These are phyloP conservation scores for Xylaria polymorpha DNA, from an alignment of 2,329 filamentous ascomycete genomes.

Conservation along the genomic window DNA sequence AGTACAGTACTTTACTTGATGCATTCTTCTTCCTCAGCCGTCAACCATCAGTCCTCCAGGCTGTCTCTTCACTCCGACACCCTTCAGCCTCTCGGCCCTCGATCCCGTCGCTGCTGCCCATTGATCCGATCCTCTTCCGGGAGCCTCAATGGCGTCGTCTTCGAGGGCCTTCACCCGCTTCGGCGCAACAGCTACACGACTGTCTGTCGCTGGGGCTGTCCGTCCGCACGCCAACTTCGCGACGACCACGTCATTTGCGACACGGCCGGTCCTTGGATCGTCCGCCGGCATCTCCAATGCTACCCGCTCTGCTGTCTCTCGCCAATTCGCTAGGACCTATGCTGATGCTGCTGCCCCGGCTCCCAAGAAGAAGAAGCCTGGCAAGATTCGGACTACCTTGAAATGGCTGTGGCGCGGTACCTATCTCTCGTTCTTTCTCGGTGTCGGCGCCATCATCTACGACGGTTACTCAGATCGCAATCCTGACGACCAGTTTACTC, in stretches of 20 bases:
- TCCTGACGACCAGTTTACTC: constrained; percentile 80
- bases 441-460: constrained; percentile 79
- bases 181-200: constrained; percentile 45
- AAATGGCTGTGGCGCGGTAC: constrained; percentile 86
- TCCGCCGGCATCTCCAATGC: constrained; percentile 52
- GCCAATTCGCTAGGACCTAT: constrained; percentile 60
- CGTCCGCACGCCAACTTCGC: constrained; percentile 43
- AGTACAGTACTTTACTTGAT: constrained; percentile 27
- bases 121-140: constrained; percentile 36
- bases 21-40: constrained; percentile 14
- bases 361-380: constrained; percentile 61
- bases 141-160: constrained; percentile 59
- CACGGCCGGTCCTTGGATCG: constrained; percentile 45
- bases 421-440: constrained; percentile 77
- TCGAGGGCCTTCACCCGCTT: constrained; percentile 56
- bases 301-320: constrained; percentile 50
- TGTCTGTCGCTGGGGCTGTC: constrained; percentile 49
- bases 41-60: neutral
- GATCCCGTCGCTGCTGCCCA: constrained; percentile 37
- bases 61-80: constrained; percentile 11
- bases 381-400: constrained; percentile 75
- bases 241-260: constrained; percentile 34
- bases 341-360: constrained; percentile 63
- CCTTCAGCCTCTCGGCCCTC: constrained; percentile 24
- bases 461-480: constrained; percentile 85